phyloP scores from a whole-genome alignment of 192 early-diverging fungal species.

The Endogone sp. region DNA sequence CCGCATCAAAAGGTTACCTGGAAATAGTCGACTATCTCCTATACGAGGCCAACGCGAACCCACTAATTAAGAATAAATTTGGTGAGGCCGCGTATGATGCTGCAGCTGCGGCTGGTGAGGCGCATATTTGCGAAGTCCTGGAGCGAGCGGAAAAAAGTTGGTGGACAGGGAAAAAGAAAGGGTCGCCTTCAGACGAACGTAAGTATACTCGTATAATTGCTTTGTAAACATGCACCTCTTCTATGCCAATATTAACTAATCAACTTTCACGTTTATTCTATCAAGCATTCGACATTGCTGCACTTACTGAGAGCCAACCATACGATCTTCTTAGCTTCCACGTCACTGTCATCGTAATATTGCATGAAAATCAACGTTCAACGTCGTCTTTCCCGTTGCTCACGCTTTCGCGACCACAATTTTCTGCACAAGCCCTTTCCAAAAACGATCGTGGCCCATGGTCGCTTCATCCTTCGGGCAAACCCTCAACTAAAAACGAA shows the following conservation, averaged over 20 bases:
- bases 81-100: slow-evolving; percentile 76
- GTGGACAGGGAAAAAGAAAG: slow-evolving; percentile 29
- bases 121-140: slow-evolving; percentile 64
- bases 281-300: slow-evolving; percentile 8
- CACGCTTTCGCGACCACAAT: slow-evolving; percentile 45
- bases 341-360: slow-evolving; percentile 48
- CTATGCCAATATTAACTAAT: background rate
- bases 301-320: slow-evolving; percentile 23
- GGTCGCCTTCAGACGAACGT: slow-evolving; percentile 2
- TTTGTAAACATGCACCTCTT: background rate
- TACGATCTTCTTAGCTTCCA: slow-evolving; percentile 48
- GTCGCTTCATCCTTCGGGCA: slow-evolving; percentile 50
- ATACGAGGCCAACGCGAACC: slow-evolving; percentile 51
- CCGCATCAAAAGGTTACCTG: slow-evolving; percentile 65
- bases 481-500: slow-evolving; percentile 41
- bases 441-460: slow-evolving; percentile 63
- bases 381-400: slow-evolving; percentile 38
- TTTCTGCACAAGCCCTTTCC: slow-evolving; percentile 38
- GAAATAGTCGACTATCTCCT: slow-evolving; percentile 64
- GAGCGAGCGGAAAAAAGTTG: slow-evolving; percentile 47
- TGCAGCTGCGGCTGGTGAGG: slow-evolving; percentile 61
- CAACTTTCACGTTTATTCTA: background rate
- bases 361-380: slow-evolving; percentile 71
- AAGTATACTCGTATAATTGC: background rate
- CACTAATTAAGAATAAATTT: slow-evolving; percentile 58